Conservation (phyloP, 2,329 filamentous ascomycete species). For the Diaporthe batatas region DNA sequence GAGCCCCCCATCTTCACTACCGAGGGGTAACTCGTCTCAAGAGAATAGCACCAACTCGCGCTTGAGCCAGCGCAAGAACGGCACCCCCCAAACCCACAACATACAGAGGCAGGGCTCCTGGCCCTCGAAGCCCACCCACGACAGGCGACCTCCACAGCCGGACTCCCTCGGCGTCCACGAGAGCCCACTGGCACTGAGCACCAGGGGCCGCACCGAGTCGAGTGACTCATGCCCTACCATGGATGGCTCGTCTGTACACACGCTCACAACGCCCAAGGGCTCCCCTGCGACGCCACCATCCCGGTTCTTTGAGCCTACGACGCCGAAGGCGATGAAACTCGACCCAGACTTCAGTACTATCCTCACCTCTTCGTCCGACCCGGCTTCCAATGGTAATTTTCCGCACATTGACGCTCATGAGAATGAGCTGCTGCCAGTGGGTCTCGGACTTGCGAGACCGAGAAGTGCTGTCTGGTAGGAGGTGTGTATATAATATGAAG, state of each 20-base stretch:
- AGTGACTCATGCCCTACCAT: slow-evolving; percentile 25
- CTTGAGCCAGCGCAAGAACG: not conserved
- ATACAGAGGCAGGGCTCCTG: not conserved
- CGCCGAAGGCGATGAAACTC: slow-evolving; percentile 49
- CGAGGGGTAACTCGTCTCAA: not conserved
- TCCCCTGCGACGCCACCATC: slow-evolving; percentile 41
- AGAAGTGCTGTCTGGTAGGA: slow-evolving; percentile 20
- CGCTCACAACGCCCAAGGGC: not conserved
- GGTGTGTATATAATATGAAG: not conserved
- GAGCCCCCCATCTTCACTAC: not conserved
- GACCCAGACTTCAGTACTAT: slow-evolving; percentile 14
- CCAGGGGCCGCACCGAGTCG: not conserved
- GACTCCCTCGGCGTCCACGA: no score
- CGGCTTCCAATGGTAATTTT: not conserved
- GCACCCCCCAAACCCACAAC: not conserved
- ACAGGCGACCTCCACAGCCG: no score
- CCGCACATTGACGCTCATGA: not conserved
- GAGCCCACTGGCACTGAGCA: not conserved
- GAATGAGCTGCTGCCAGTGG: not conserved
- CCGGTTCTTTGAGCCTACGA: slow-evolving; percentile 48
- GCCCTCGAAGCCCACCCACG: not conserved
- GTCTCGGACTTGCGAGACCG: not conserved
- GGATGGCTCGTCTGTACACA: slow-evolving; percentile 21
- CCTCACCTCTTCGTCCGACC: slow-evolving; percentile 3
- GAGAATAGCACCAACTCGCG: not conserved